These are phyloP conservation scores for Claviceps sp. DNA, from an alignment of 2,329 filamentous ascomycete genomes.

Conservation along the genomic window DNA sequence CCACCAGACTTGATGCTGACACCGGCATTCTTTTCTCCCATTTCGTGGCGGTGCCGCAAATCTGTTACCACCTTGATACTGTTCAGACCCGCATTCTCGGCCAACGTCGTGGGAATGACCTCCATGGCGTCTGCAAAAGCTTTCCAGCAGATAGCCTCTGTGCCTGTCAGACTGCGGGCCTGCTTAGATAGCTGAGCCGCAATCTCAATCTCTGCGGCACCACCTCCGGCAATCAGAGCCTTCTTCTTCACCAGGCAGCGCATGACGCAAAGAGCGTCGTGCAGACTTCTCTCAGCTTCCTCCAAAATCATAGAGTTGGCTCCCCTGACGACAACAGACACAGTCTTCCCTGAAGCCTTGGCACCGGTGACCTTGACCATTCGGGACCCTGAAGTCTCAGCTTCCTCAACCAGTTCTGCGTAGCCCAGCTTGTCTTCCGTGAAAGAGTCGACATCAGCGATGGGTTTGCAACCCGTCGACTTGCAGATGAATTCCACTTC, in stretches of 20 bases:
- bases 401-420: conserved; percentile 88
- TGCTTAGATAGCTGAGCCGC: conserved; percentile 73
- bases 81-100: conserved; percentile 94
- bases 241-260: conserved; percentile 98
- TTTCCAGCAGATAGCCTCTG: conserved; percentile 97
- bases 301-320: conserved; percentile 91
- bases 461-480: conserved; percentile 95
- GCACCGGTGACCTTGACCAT: conserved; percentile 94
- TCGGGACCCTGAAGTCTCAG: conserved; percentile 71
- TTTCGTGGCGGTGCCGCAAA: conserved; percentile 81
- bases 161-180: conserved; percentile 72
- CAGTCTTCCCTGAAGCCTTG: conserved; percentile 70
- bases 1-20: conserved; percentile 97
- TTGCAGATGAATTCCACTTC: conserved; percentile 99
- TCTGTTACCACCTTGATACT: conserved; percentile 98
- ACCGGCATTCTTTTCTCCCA: conserved; percentile 89
- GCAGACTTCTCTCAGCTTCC: conserved; percentile 89
- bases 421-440: conserved; percentile 95
- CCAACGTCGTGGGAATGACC: conserved; percentile 89
- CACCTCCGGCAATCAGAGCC: conserved; percentile 93
- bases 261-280: conserved; percentile 95
- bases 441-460: conserved; percentile 96
- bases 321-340: conserved; percentile 87
- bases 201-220: conserved; percentile 93
- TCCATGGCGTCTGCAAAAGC: conserved; percentile 96